A percentile compares a stretch with the other conserved stretches of the same genome.
Conservation (phyloP, 192 early-diverging fungal species). For the Entrophospora sp. region DNA sequence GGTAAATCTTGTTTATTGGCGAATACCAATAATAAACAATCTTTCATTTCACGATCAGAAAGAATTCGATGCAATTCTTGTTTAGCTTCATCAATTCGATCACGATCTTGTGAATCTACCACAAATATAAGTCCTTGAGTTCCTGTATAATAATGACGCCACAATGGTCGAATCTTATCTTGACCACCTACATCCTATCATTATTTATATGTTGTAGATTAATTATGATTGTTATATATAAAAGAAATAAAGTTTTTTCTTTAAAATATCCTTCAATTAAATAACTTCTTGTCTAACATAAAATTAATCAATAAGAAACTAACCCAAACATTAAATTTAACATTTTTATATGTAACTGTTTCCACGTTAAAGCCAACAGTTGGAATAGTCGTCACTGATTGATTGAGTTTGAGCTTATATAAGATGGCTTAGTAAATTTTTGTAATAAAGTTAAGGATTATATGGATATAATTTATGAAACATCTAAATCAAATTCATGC, state of each 20-base stretch:
- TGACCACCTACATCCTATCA: constrained; percentile 79
- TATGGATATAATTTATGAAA: too few relatives aligned
- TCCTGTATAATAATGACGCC: constrained; percentile 81
- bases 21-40: constrained; percentile 73
- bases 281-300: too few relatives aligned
- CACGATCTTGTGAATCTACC: constrained; percentile 78
- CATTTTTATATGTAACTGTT: constrained; percentile 79
- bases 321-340: constrained; percentile 73
- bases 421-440: constrained; percentile 61
- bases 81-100: constrained; percentile 78
- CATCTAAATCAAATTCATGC: too few relatives aligned
- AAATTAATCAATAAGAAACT: not conserved
- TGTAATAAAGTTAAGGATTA: not conserved
- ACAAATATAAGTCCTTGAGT: constrained; percentile 83
- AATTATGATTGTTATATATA: not conserved
- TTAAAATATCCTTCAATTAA: too few relatives aligned
- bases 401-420: constrained; percentile 97
- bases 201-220: not conserved
- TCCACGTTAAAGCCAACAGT: constrained; percentile 93
- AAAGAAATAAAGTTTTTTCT: too few relatives aligned
- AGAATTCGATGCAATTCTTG: constrained; percentile 78
- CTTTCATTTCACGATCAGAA: constrained; percentile 77
- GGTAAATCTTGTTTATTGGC: constrained; percentile 76
- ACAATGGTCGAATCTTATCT: constrained; percentile 82
- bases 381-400: constrained; percentile 97